Conservation (phyloP, 78 protist species). For the Dictyostelium capitatum region DNA sequence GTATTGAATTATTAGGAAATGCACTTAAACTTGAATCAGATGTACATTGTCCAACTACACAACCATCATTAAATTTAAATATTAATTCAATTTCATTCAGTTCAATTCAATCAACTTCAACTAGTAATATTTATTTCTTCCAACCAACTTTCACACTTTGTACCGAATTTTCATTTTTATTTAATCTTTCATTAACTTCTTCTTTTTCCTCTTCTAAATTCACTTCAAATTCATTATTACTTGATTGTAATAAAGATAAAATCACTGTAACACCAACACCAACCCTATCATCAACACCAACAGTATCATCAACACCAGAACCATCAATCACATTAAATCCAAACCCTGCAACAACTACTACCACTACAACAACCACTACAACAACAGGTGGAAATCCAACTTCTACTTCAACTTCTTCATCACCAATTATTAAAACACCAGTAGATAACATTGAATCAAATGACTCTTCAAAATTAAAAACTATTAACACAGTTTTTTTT, state of each 20-base stretch:
- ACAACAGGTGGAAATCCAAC: too few species aligned
- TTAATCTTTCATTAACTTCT: background rate
- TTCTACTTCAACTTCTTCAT: too few species aligned
- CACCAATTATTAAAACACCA: too few species aligned
- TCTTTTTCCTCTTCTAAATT: background rate
- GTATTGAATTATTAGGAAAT: background rate
- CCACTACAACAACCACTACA: too few species aligned
- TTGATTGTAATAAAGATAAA: background rate
- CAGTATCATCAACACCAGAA: background rate
- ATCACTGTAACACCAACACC: background rate
- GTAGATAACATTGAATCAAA: too few species aligned
- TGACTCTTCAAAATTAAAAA: too few species aligned
- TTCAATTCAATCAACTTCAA: too few species aligned
- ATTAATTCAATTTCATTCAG: background rate
- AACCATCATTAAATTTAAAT: background rate
- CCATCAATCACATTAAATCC: background rate
- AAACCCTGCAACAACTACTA: background rate
- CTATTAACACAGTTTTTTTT: too few species aligned
- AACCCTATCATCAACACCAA: background rate
- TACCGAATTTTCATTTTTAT: background rate
- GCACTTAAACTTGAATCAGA: background rate
- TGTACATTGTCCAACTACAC: background rate
- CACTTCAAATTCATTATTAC: background rate
- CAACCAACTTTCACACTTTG: slow-evolving; percentile 15
- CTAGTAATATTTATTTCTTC: background rate